These are phyloP conservation scores for Prosopis cineraria DNA, from an alignment of 306 rosid genomes.

Conservation along the genomic window DNA sequence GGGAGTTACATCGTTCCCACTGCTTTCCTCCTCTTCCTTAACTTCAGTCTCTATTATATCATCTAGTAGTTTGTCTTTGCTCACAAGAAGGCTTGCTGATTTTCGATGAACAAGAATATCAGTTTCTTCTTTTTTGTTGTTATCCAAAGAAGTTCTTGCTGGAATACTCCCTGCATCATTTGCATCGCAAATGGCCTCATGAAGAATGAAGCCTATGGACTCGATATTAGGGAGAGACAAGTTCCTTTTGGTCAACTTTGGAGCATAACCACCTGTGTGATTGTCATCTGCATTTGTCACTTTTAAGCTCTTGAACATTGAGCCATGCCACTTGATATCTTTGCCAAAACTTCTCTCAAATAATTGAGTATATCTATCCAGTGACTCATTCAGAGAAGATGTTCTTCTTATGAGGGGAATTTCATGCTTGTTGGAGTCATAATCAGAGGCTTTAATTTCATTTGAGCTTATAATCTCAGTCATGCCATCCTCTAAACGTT, in stretches of 20 bases:
- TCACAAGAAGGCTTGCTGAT: conserved; percentile 34
- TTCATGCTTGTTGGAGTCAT: conserved; percentile 40
- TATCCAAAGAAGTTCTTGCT: conserved; percentile 23
- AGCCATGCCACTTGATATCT: conserved; percentile 48
- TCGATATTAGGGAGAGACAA: conserved; percentile 79
- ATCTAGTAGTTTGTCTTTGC: conserved; percentile 35
- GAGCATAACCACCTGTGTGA: conserved; percentile 43
- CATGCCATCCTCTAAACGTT: conserved; percentile 33
- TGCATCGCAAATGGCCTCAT: conserved; percentile 51
- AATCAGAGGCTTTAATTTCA: conserved; percentile 40
- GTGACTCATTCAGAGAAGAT: conserved; percentile 64
- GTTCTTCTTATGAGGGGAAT: conserved; percentile 47
- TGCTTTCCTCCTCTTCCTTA: conserved; percentile 36
- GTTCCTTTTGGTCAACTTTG: conserved; percentile 59
- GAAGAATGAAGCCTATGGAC: conserved; percentile 59
- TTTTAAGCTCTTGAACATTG: conserved; percentile 69
- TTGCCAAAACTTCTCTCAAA: conserved; percentile 54
- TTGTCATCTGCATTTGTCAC: conserved; percentile 55
- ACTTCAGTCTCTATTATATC: conserved; percentile 41
- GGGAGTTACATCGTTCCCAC: conserved; percentile 29
- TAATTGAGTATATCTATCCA: conserved; percentile 69
- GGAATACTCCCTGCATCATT: conserved; percentile 41
- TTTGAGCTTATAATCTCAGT: conserved; percentile 33
- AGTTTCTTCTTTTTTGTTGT: conserved; percentile 24
- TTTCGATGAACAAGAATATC: conserved; percentile 39